Base-by-base conservation (phyloP, 495 filamentous ascomycete genomes). In the Xylaria intraflava region DNA sequence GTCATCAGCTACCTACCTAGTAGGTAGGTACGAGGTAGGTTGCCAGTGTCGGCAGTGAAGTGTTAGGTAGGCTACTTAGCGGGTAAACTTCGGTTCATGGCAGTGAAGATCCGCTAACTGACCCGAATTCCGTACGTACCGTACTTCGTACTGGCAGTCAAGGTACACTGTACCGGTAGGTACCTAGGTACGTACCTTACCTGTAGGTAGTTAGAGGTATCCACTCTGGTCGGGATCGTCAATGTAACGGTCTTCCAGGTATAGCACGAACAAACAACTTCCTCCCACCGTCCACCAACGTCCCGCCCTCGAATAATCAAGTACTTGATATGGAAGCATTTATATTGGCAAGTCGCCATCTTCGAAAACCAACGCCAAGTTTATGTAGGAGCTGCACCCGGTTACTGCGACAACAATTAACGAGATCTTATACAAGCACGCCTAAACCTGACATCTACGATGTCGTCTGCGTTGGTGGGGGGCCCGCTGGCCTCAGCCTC, bases 391-490 rank as follows among this genome's bases (percentile, higher is more conserved):
- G 69, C 52, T 80, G 77, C 52, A 75, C 60, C 16, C 71, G 62
- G 30, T 64, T 64, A 56, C 47, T 72, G 14, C 61, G 59, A 20
- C 56, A 61, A 8, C 62, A 61, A 49, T 49, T 58, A 46, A 54
- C 51, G 41, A 64, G 75, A 56, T 55, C 56, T 7, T 80, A 55
- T 16, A 54, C 73, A 22, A 76, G 52, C 51, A 38, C 36, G n/a
- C 49, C 65, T 20, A 52, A 53, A 27, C 78, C 76, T 0, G 82
- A 84, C 41, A 82, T 95, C 64, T 96, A 92, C 73, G 91, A 96
- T 80, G 86, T 97, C 27, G 90, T 96, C 46, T 93, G 90, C 55
- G 87, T 99, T 55, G 94, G 94, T 46, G 94, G 93, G 24, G 94
- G 94, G n/a, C 94, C 93, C 12, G 93, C 91, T 8, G 94, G 94